A percentile compares a stretch with the other conserved stretches of the same genome.
phyloP scores from a whole-genome alignment of 1,284 basidiomycete species.

The Tylopilus orsonianus region DNA sequence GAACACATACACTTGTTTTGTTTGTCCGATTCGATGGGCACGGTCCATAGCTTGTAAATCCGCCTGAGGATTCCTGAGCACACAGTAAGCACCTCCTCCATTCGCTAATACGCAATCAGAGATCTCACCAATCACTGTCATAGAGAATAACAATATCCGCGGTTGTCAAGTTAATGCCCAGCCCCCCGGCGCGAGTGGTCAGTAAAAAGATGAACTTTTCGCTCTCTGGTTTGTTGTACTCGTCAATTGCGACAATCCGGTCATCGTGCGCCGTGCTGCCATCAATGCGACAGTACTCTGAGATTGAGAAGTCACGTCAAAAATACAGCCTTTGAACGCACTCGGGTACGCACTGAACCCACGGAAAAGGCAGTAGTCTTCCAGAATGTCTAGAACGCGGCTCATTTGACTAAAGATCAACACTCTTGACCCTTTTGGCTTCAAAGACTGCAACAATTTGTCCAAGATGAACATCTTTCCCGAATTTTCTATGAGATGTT shows the following conservation, averaged over 20 bases:
- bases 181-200: conserved; percentile 96
- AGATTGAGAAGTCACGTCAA: conserved; percentile 4
- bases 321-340: background rate
- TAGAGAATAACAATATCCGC: conserved; percentile 98
- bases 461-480: conserved; percentile 99
- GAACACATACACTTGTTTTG: conserved; percentile 98
- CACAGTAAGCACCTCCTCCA: conserved; percentile 14
- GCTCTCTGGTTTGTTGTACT: conserved; percentile 93
- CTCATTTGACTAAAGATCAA: conserved; percentile 99
- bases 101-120: background rate
- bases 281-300: conserved; percentile 97
- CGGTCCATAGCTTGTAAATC: conserved; percentile 99
- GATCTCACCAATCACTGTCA: conserved; percentile 87
- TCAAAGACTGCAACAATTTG: conserved; percentile 88
- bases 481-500: conserved; percentile 92
- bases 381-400: conserved; percentile 90
- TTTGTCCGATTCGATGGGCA: conserved; percentile 98
- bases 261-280: conserved; percentile 96
- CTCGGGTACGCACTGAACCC: conserved; percentile 68
- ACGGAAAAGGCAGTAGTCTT: conserved; percentile 97
- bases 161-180: conserved; percentile 96
- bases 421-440: conserved; percentile 90
- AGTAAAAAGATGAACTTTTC: conserved; percentile 98
- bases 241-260: conserved; percentile 94
- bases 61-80: conserved; percentile 89